Conservation (phyloP, 2,329 filamentous ascomycete species). For the Parastagonospora nodorum region DNA sequence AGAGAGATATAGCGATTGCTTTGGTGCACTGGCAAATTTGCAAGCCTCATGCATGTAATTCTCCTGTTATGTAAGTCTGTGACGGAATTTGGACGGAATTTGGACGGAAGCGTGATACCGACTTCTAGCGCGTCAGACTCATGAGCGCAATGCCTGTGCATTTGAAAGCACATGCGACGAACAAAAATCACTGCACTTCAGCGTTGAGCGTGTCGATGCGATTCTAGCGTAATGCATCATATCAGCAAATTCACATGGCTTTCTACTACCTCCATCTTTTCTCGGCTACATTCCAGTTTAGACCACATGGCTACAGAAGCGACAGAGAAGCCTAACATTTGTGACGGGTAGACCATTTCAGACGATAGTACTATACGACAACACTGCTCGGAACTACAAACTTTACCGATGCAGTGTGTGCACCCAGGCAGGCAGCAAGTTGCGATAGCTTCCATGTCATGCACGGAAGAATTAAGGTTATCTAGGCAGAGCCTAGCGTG, state of each 20-base stretch:
- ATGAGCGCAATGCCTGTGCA: background rate
- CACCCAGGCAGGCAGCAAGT: background rate
- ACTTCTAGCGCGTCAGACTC: constrained; percentile 10
- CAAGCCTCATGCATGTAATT: constrained; percentile 8
- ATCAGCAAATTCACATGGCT: background rate
- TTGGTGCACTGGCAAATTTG: constrained; percentile 2
- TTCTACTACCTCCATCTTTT: background rate
- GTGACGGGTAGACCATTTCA: no score
- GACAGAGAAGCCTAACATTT: no score
- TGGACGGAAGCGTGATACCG: constrained; percentile 4
- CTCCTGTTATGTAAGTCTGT: constrained; percentile 20
- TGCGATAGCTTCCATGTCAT: background rate
- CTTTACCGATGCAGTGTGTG: background rate
- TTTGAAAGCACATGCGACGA: constrained; percentile 4
- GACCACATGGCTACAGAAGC: no score
- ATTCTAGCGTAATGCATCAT: background rate
- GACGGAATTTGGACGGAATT: constrained; percentile 9
- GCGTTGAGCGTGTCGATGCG: constrained; percentile 1
- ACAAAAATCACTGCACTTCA: constrained; percentile 7
- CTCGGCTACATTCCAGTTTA: background rate
- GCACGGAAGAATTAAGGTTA: constrained; percentile 10
- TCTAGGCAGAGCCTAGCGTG: background rate
- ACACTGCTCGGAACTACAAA: background rate
- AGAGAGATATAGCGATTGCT: constrained; percentile 11
- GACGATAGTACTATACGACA: no score